Percentiles rank a stretch among this genome's conserved stretches.
Conservation (phyloP, 441 rosid species). For the Arabidopsis hybrid region DNA sequence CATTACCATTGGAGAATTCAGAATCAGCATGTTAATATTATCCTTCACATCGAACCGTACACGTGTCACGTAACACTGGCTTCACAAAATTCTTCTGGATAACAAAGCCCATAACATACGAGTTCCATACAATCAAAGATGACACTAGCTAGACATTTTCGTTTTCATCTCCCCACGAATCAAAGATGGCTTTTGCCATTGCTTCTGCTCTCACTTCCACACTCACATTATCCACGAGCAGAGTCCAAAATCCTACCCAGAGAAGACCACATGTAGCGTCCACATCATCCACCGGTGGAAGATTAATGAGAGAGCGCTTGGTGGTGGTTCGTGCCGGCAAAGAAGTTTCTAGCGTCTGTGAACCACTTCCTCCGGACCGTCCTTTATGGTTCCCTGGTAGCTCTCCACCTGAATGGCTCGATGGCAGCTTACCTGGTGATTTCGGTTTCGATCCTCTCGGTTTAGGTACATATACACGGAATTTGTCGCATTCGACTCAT, state of each 20-base stretch:
- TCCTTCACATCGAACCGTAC: slow-evolving; percentile 33
- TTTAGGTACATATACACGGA: slow-evolving; percentile 50
- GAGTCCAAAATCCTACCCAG: not conserved
- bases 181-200: slow-evolving; percentile 65
- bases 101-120: slow-evolving; percentile 42
- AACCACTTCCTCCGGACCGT: slow-evolving; percentile 94
- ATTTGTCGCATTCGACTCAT: too few relatives aligned
- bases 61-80: slow-evolving; percentile 41
- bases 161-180: slow-evolving; percentile 14
- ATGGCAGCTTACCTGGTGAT: slow-evolving; percentile 97
- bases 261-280: slow-evolving; percentile 6
- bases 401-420: slow-evolving; percentile 89
- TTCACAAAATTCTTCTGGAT: slow-evolving; percentile 39
- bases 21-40: not conserved
- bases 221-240: slow-evolving; percentile 21
- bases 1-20: not conserved
- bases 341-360: slow-evolving; percentile 85
- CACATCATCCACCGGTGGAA: slow-evolving; percentile 21
- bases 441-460: slow-evolving; percentile 97
- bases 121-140: not conserved
- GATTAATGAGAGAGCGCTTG: slow-evolving; percentile 30
- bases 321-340: slow-evolving; percentile 64
- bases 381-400: slow-evolving; percentile 97
- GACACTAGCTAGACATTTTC: too few relatives aligned
- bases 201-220: slow-evolving; percentile 58